phyloP scores from a whole-genome alignment of 2,329 filamentous ascomycete genomes.

The Phialophora verrucosa region DNA sequence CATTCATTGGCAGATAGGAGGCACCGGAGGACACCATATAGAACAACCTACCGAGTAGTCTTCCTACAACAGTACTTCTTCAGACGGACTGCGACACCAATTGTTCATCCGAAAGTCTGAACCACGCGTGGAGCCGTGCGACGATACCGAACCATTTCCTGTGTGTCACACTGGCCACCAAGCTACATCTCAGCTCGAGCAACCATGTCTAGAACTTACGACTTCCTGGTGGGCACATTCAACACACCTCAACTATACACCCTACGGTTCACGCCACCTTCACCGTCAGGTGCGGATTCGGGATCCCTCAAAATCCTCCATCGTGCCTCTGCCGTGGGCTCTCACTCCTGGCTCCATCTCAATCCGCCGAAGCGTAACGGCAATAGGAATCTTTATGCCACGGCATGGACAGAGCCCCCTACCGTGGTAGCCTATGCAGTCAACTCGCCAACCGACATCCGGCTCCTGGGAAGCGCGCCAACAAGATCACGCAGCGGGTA shows the following conservation, averaged over 20 bases:
- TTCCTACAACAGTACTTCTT: background rate
- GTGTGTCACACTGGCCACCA: background rate
- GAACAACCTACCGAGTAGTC: background rate
- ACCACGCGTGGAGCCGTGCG: background rate
- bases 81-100: background rate
- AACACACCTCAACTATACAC: constrained; percentile 40
- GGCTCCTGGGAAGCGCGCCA: constrained; percentile 32
- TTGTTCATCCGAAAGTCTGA: background rate
- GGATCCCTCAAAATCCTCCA: constrained; percentile 33
- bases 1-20: background rate
- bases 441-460: constrained; percentile 34
- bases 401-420: constrained; percentile 40
- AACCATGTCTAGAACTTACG: constrained; percentile 27
- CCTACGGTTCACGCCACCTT: constrained; percentile 36
- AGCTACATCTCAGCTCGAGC: background rate
- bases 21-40: background rate
- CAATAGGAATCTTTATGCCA: constrained; percentile 36
- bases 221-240: constrained; percentile 41
- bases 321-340: constrained; percentile 37
- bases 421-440: constrained; percentile 38
- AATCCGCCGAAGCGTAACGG: constrained; percentile 24
- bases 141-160: background rate
- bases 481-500: constrained; percentile 39
- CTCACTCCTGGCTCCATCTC: constrained; percentile 40
- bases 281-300: constrained; percentile 6